phyloP scores from a whole-genome alignment of 352 stramenopile genomes.

The Aphanomyces invadans region DNA sequence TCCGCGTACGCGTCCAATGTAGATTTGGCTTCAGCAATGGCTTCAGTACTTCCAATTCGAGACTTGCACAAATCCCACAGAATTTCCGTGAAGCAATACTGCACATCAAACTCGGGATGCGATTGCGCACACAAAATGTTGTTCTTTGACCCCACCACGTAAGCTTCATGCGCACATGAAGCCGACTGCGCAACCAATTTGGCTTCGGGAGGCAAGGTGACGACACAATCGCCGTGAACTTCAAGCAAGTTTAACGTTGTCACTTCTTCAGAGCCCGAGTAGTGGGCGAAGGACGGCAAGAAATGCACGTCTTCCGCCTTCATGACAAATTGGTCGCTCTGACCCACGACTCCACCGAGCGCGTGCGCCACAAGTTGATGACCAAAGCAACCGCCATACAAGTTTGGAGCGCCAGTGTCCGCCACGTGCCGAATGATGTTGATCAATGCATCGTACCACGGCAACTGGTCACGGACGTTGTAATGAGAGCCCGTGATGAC shows the following conservation, averaged over 20 bases:
- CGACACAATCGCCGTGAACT: conserved; percentile 6
- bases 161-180: background rate
- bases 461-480: conserved; percentile 9
- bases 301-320: conserved; percentile 2
- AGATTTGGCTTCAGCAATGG: background rate
- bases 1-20: conserved; percentile 1
- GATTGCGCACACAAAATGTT: conserved; percentile 2
- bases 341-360: background rate
- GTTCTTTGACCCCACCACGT: background rate
- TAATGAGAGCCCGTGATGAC: conserved; percentile 13
- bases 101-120: conserved; percentile 8
- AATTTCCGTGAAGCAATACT: conserved; percentile 11
- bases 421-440: conserved; percentile 1
- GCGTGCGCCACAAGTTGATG: conserved; percentile 5
- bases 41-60: background rate
- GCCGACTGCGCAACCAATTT: background rate
- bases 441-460: conserved; percentile 1
- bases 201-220: background rate
- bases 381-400: conserved; percentile 13
- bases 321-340: background rate
- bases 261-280: background rate
- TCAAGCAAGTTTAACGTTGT: conserved; percentile 1
- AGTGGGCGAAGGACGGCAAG: background rate
- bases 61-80: background rate
- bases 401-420: background rate